phyloP scores from a whole-genome alignment of 2,329 filamentous ascomycete genomes.

The Massarina eburnea region DNA sequence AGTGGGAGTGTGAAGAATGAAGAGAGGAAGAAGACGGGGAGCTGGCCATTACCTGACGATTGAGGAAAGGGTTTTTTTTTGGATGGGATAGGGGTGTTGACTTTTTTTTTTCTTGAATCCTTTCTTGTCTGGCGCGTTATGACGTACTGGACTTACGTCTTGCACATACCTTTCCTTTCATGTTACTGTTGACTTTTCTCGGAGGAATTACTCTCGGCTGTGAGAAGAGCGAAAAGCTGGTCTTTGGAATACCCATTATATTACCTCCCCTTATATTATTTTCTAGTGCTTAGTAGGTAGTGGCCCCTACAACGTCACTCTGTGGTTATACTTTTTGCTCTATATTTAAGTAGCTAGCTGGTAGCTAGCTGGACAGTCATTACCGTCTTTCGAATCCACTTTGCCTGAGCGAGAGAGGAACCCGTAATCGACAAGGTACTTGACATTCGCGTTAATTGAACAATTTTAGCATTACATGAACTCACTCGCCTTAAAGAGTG shows the following conservation, averaged over 20 bases:
- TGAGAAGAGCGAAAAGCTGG: neutral
- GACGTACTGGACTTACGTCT: neutral
- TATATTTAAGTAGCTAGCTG: too few relatives aligned
- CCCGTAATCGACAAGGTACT: too few relatives aligned
- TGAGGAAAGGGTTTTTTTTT: too few relatives aligned
- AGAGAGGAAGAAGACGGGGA: slow-evolving; percentile 8
- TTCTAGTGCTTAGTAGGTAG: neutral
- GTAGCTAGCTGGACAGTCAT: neutral
- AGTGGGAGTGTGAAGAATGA: neutral
- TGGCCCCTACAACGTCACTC: neutral
- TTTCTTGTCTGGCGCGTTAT: slow-evolving; percentile 8
- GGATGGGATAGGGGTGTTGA: too few relatives aligned
- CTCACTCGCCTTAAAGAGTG: slow-evolving; percentile 8
- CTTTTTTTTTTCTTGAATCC: too few relatives aligned
- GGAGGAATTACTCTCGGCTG: neutral
- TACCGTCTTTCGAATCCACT: neutral
- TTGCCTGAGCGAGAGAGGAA: too few relatives aligned
- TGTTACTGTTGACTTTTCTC: neutral
- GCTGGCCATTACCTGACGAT: slow-evolving; percentile 21
- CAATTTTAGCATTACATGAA: neutral
- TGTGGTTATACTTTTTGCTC: neutral
- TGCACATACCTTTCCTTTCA: too few relatives aligned
- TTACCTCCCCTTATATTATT: neutral
- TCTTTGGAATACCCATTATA: neutral
- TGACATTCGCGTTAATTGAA: slow-evolving; percentile 1